Evolutionary conservation across 1,139 yeast species (phyloP), one percentile per base, ranked within the genome.

Genomic region (Candida tropicalis): DNA sequence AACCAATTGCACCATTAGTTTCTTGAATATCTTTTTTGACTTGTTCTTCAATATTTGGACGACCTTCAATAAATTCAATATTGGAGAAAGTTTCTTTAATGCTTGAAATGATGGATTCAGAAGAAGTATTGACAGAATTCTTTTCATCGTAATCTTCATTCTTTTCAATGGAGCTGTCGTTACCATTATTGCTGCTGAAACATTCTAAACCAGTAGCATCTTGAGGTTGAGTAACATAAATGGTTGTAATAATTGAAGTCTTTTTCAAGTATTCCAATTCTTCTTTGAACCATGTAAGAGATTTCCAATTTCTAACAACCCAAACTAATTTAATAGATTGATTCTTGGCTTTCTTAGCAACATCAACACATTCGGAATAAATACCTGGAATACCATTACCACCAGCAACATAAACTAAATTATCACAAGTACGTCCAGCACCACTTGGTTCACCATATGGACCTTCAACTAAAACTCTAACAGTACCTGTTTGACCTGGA

Each of bases 301-400:
- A 45, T 49, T 74, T 73, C 73, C 77, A 74, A 50, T 73, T 77
- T 33, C 73, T 59, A 20, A 70, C 54, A 27, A 67, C 56, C 75
- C 75, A 70, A 23, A 56, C 44, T 45, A 70, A 56, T 47, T 66
- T 68, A 35, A 69, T 46, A 4, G 47, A 45, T 62, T 20, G 52
- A 46, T 53, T 48, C 2, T 43, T 48, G 2, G 57, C 42, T 69
- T 75, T 35, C 67, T 65, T 45, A 62, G 60, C 60, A 46, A 63
- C 51, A 38, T 65, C 66, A 24, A 54, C 48, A 10, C 64, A 70
- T 50, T 73, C 77, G 3, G 73, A 65, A 48, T 62, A 67, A 24
- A 71, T 64, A 15, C 81, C 75, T 2, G 74, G 71, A 25, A 68
- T 65, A 41, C 73, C 75, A 46, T 63, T 67, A 34, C 73, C 75